phyloP scores from a whole-genome alignment of 345 rosid genomes.

The Dipteronia sinensis region DNA sequence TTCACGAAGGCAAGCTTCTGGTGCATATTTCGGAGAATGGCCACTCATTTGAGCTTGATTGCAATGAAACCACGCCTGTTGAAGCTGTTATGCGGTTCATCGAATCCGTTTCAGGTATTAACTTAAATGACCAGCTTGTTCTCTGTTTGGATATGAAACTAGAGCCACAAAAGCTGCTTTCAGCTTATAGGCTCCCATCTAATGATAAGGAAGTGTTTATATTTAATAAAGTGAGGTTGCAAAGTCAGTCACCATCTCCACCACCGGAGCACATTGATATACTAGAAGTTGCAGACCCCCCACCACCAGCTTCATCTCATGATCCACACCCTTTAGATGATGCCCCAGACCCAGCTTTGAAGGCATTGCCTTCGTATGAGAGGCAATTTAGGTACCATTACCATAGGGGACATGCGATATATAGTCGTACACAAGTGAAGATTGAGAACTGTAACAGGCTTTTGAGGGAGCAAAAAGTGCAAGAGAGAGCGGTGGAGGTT shows the following conservation, averaged over 20 bases:
- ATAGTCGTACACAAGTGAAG: slow-evolving; percentile 54
- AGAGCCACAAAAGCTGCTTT: slow-evolving; percentile 73
- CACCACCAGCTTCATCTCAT: slow-evolving; percentile 41
- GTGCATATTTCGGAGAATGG: slow-evolving; percentile 93
- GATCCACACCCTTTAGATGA: slow-evolving; percentile 86
- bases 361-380: slow-evolving; percentile 91
- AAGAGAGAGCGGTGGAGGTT: slow-evolving; percentile 85
- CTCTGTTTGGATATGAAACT: slow-evolving; percentile 82
- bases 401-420: slow-evolving; percentile 59
- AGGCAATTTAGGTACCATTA: slow-evolving; percentile 83
- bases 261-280: slow-evolving; percentile 58
- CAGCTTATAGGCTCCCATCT: slow-evolving; percentile 79
- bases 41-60: slow-evolving; percentile 66
- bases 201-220: slow-evolving; percentile 69
- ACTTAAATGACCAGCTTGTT: slow-evolving; percentile 77
- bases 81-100: slow-evolving; percentile 74
- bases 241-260: slow-evolving; percentile 60
- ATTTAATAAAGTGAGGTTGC: slow-evolving; percentile 78
- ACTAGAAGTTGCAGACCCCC: slow-evolving; percentile 60
- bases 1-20: slow-evolving; percentile 68
- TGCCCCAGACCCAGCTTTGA: slow-evolving; percentile 88
- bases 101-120: slow-evolving; percentile 57
- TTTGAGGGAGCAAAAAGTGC: slow-evolving; percentile 84
- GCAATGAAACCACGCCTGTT: slow-evolving; percentile 64
- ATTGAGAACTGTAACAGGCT: slow-evolving; percentile 66